Evolutionary conservation across 495 filamentous ascomycete genomes (phyloP).

Genomic region (Penicillium nucicola): DNA sequence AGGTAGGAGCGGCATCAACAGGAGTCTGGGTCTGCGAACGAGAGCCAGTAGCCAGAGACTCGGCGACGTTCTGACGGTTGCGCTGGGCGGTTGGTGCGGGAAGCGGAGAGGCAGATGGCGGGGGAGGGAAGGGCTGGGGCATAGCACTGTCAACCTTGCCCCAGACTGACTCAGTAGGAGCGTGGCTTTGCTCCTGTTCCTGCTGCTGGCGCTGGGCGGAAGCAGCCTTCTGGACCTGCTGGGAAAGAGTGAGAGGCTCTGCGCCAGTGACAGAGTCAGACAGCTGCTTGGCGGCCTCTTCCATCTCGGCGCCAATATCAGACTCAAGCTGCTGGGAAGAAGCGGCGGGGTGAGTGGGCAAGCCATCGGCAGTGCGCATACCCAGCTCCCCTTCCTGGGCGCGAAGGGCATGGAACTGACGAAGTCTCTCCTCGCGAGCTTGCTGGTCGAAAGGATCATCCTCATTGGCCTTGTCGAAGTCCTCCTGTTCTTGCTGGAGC

Average conservation of each 20-base stretch:
- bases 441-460: slow-evolving; percentile 50
- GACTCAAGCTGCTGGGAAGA: slow-evolving; percentile 22
- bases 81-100: slow-evolving; percentile 86
- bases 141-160: slow-evolving; percentile 58
- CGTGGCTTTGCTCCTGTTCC: slow-evolving; percentile 31
- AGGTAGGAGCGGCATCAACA: slow-evolving; percentile 56
- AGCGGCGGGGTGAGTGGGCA: slow-evolving; percentile 39
- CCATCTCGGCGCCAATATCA: slow-evolving; percentile 19
- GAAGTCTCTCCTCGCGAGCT: slow-evolving; percentile 55
- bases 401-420: slow-evolving; percentile 61
- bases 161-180: slow-evolving; percentile 57
- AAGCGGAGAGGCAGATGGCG: slow-evolving; percentile 70
- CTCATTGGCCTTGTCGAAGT: slow-evolving; percentile 50
- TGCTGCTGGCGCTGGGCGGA: slow-evolving; percentile 63
- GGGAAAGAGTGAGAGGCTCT: slow-evolving; percentile 66
- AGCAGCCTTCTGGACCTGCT: slow-evolving; percentile 82
- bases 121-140: slow-evolving; percentile 75
- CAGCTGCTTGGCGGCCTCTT: slow-evolving; percentile 16
- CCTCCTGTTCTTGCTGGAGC: slow-evolving; percentile 61
- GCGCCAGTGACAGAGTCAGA: slow-evolving; percentile 17
- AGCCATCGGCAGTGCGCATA: slow-evolving; percentile 38
- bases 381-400: slow-evolving; percentile 49
- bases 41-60: slow-evolving; percentile 67
- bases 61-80: slow-evolving; percentile 76
- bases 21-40: slow-evolving; percentile 76